These are phyloP conservation scores for Candida boleticola DNA, from an alignment of 805 yeast genomes.

Conservation along the genomic window DNA sequence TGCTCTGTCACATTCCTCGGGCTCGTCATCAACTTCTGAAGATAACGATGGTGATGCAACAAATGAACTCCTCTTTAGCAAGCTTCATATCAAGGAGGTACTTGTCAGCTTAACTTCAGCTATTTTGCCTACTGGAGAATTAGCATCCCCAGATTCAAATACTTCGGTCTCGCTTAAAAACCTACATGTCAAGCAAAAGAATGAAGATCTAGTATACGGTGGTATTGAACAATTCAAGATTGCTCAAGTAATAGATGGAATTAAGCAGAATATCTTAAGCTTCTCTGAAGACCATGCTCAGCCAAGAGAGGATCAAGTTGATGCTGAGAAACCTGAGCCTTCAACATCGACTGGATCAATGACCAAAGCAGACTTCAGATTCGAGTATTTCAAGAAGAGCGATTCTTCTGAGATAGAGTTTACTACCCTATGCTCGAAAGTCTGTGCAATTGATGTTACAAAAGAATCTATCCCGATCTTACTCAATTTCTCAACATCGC, in stretches of 20 bases:
- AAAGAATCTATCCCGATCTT: constrained; percentile 21
- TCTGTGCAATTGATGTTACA: constrained; percentile 25
- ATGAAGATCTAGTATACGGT: constrained; percentile 44
- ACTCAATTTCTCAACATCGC: constrained; percentile 22
- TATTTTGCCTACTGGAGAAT: constrained; percentile 36
- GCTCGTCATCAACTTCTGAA: not conserved
- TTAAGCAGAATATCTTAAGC: constrained; percentile 21
- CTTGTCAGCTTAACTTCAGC: constrained; percentile 48
- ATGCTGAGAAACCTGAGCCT: not conserved
- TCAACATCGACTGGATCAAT: not conserved
- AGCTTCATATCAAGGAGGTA: constrained; percentile 36
- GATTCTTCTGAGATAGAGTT: constrained; percentile 18
- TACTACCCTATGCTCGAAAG: constrained; percentile 45
- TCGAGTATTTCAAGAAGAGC: constrained; percentile 47
- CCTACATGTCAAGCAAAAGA: constrained; percentile 43
- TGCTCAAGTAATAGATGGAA: constrained; percentile 16
- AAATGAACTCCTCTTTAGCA: constrained; percentile 26
- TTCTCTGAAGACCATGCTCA: constrained; percentile 11
- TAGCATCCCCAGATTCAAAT: constrained; percentile 31
- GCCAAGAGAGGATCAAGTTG: not conserved
- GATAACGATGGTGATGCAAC: constrained; percentile 9
- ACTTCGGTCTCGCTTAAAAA: constrained; percentile 23
- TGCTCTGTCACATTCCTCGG: not conserved
- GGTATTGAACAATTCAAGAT: constrained; percentile 38
- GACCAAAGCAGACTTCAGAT: constrained; percentile 48